These are phyloP conservation scores for Rhizopogon vinicolor DNA, from an alignment of 768 basidiomycete species.

Conservation along the genomic window DNA sequence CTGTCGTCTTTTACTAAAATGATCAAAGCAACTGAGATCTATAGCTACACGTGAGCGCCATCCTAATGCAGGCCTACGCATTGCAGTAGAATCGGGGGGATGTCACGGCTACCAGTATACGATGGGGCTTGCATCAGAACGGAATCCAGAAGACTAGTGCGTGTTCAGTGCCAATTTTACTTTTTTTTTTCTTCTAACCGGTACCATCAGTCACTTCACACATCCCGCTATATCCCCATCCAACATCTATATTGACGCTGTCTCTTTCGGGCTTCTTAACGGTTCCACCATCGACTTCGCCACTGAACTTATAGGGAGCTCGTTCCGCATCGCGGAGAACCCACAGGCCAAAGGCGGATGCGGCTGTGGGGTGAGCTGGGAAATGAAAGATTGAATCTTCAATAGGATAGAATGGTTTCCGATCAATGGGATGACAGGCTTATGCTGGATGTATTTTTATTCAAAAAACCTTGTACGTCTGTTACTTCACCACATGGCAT, in stretches of 20 bases:
- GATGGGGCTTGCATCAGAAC: constrained; percentile 67
- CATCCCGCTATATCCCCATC: constrained; percentile 69
- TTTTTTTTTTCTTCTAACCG: not conserved
- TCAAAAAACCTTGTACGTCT: not conserved
- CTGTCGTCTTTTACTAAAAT: constrained; percentile 3
- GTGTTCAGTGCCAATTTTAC: constrained; percentile 22
- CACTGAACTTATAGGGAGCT: constrained; percentile 92
- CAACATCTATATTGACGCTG: constrained; percentile 78
- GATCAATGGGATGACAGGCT: not conserved
- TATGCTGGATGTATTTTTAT: not conserved
- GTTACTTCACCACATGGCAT: not conserved
- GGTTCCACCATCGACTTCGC: constrained; percentile 89
- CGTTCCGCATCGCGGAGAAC: constrained; percentile 79
- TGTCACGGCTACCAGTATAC: constrained; percentile 99
- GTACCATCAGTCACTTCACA: constrained; percentile 52
- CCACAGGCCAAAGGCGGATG: constrained; percentile 92
- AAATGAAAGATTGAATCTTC: constrained; percentile 46
- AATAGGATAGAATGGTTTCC: not conserved
- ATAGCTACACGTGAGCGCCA: constrained; percentile 67
- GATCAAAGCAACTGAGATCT: constrained; percentile 68
- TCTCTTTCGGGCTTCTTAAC: constrained; percentile 80
- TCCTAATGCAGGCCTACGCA: constrained; percentile 62
- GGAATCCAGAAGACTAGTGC: constrained; percentile 80
- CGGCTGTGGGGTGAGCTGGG: constrained; percentile 97
- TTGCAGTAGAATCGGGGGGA: constrained; percentile 89